Evolutionary conservation across 345 rosid species (phyloP).

Genomic region (Eucalyptus brandiana): DNA sequence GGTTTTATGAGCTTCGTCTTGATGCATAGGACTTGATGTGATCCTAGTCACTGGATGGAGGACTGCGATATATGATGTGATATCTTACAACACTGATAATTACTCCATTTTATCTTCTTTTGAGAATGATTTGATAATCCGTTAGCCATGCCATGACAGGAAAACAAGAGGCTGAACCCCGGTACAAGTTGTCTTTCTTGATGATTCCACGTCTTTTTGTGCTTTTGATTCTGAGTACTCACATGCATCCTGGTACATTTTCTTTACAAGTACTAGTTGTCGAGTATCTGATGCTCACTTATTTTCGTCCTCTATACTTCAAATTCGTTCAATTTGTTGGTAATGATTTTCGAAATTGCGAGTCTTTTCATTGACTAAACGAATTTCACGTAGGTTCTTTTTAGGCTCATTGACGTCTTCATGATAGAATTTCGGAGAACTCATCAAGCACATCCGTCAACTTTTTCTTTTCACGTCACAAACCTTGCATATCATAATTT

Average conservation of each 20-base stretch:
- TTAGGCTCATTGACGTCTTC: background rate
- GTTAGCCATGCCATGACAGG: background rate
- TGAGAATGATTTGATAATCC: background rate
- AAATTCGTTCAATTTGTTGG: background rate
- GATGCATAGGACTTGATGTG: background rate
- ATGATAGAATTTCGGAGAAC: background rate
- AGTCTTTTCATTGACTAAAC: background rate
- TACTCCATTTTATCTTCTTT: background rate
- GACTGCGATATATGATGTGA: background rate
- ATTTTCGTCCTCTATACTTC: background rate
- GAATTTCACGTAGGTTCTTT: background rate
- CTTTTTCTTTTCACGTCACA: background rate
- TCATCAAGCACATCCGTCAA: background rate
- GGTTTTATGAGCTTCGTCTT: background rate
- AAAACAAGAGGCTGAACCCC: background rate
- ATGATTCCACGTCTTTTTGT: background rate
- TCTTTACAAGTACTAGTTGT: background rate
- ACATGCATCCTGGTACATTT: background rate
- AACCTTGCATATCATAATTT: background rate
- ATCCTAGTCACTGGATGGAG: background rate
- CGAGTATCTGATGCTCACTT: background rate
- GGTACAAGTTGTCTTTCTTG: background rate
- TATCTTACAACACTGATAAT: background rate
- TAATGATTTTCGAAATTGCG: background rate
- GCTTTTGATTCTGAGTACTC: background rate